Conservation (phyloP, 2,329 filamentous ascomycete species). For the Colletotrichum sp. region DNA sequence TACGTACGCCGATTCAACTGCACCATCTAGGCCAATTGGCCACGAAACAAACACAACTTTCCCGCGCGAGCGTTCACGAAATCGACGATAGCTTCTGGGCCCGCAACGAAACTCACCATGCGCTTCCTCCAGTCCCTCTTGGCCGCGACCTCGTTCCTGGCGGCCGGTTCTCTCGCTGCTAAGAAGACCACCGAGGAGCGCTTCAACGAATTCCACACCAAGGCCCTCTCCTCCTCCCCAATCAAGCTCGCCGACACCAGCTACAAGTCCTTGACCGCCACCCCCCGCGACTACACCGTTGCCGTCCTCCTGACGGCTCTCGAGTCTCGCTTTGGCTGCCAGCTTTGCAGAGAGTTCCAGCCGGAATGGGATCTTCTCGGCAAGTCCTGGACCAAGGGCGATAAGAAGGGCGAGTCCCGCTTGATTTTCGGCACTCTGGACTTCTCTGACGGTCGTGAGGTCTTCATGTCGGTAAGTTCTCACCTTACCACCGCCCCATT, state of each 20-base stretch:
- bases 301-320: constrained; percentile 87
- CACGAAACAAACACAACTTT: not conserved
- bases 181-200: constrained; percentile 68
- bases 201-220: constrained; percentile 74
- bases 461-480: constrained; percentile 82
- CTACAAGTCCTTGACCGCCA: constrained; percentile 77
- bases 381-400: constrained; percentile 86
- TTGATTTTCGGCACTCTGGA: constrained; percentile 86
- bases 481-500: not conserved
- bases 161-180: constrained; percentile 64
- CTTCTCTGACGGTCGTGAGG: constrained; percentile 81
- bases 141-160: constrained; percentile 66
- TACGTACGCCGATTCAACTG: constrained; percentile 17
- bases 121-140: constrained; percentile 69
- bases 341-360: constrained; percentile 88
- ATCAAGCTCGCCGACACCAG: constrained; percentile 78
- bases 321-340: constrained; percentile 82
- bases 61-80: constrained; percentile 25
- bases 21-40: constrained; percentile 15
- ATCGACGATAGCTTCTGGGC: not conserved
- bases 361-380: constrained; percentile 90
- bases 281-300: constrained; percentile 83
- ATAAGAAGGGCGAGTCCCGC: constrained; percentile 75
- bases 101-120: constrained; percentile 57
- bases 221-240: constrained; percentile 69